Evolutionary conservation across 805 yeast genomes (phyloP).

Genomic region (Ogataea haglerorum): DNA sequence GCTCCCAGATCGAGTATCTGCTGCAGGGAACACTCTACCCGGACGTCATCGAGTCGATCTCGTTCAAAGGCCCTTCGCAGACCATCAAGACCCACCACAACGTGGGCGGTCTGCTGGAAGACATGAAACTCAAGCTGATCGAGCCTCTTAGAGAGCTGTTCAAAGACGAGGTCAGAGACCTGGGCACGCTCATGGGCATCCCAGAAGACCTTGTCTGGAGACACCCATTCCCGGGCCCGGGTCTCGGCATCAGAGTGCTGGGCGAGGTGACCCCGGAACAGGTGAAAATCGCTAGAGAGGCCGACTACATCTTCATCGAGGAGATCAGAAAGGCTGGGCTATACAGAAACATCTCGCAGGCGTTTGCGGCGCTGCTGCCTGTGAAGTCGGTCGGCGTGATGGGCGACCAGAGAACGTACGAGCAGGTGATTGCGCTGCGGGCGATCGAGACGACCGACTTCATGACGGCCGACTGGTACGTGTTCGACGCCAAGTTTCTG

Average conservation of each 20-base stretch:
- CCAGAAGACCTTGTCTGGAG: conserved; percentile 98
- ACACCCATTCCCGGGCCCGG: conserved; percentile 99
- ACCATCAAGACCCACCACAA: conserved; percentile 99
- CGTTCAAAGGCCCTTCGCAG: conserved; percentile 99
- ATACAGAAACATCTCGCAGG: conserved; percentile 91
- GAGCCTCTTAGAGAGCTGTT: conserved; percentile 98
- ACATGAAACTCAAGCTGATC: conserved; percentile 96
- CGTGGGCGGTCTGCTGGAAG: conserved; percentile 95
- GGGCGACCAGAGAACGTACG: conserved; percentile 99
- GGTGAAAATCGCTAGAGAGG: conserved; percentile 95
- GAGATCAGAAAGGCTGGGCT: conserved; percentile 93
- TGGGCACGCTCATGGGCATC: conserved; percentile 92
- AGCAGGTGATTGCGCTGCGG: conserved; percentile 97
- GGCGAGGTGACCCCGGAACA: conserved; percentile 95
- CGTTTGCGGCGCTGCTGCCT: conserved; percentile 94
- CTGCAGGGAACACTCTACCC: conserved; percentile 98
- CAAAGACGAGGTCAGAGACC: conserved; percentile 97
- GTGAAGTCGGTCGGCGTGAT: conserved; percentile 98
- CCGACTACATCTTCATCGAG: conserved; percentile 92
- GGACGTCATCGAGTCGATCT: conserved; percentile 96
- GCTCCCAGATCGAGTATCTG: conserved; percentile 85
- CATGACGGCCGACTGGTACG: conserved; percentile 99
- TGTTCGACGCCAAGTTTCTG: conserved; percentile 87
- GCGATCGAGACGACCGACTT: conserved; percentile 97
- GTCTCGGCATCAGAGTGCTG: conserved; percentile 95